These are phyloP conservation scores for Mycena crocata DNA, from an alignment of 768 basidiomycete species.

Conservation along the genomic window DNA sequence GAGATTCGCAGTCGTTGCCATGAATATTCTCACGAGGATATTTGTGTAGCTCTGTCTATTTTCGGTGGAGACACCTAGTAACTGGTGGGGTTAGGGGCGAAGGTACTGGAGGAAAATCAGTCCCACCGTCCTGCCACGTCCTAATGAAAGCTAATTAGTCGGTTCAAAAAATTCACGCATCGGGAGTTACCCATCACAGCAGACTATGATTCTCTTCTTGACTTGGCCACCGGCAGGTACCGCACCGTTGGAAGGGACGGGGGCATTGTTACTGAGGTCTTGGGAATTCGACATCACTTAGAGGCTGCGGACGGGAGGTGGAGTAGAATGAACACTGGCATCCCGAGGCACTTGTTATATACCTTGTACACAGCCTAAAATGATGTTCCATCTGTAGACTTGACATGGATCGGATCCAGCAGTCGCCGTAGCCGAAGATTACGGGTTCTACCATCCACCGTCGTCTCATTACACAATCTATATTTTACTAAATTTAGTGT, in stretches of 20 bases:
- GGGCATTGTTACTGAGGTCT: neutral
- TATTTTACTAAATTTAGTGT: neutral
- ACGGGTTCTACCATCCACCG: neutral
- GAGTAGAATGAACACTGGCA: neutral
- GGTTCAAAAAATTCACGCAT: neutral
- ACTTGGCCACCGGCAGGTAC: conserved; percentile 33
- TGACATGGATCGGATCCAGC: too few species aligned
- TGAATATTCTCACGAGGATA: conserved; percentile 56
- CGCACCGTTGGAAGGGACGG: neutral
- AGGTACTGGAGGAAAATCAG: neutral
- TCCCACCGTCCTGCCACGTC: conserved; percentile 78
- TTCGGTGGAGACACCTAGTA: conserved; percentile 45
- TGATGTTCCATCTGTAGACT: too few species aligned
- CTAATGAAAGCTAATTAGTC: conserved; percentile 47
- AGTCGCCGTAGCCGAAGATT: too few species aligned
- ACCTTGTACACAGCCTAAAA: neutral
- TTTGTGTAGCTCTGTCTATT: conserved; percentile 66
- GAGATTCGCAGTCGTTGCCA: neutral
- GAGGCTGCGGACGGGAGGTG: neutral
- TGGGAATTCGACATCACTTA: neutral
- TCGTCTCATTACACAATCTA: neutral
- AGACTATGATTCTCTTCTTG: conserved; percentile 75
- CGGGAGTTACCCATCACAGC: conserved; percentile 75
- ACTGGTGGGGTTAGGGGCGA: neutral
- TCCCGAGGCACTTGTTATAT: neutral